Evolutionary conservation across 352 stramenopile genomes (phyloP).

Genomic region (Phytopythium delawarense): DNA sequence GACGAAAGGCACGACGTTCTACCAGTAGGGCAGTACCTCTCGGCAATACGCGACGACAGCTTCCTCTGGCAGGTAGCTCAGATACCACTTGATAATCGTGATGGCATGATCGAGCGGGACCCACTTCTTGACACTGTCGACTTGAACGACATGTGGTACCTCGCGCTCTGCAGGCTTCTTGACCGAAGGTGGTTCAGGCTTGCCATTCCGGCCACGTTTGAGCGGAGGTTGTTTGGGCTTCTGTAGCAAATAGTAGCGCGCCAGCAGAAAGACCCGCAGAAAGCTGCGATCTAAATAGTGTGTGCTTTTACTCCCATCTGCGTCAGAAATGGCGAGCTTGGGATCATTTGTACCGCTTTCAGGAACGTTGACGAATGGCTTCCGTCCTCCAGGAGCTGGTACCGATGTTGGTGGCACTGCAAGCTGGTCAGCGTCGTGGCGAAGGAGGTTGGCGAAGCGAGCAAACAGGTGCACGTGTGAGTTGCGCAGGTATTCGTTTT

Average conservation of each 20-base stretch:
- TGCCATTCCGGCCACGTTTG: conserved; percentile 8
- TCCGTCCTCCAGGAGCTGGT: background rate
- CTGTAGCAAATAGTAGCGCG: conserved; percentile 37
- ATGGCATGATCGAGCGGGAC: conserved; percentile 64
- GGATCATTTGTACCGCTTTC: background rate
- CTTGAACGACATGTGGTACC: conserved; percentile 40
- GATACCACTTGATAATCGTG: conserved; percentile 53
- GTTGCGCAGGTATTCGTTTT: conserved; percentile 39
- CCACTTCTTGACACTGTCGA: conserved; percentile 51
- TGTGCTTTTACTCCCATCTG: background rate
- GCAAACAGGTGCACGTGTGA: conserved; percentile 66
- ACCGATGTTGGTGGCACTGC: background rate
- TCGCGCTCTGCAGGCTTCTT: conserved; percentile 3
- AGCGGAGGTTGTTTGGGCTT: conserved; percentile 14
- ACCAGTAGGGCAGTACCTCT: conserved; percentile 23
- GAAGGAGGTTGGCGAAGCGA: conserved; percentile 50
- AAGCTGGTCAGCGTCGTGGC: conserved; percentile 3
- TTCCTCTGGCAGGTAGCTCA: conserved; percentile 57
- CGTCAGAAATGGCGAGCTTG: background rate
- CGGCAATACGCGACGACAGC: conserved; percentile 49
- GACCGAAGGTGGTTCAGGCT: background rate
- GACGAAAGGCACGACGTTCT: background rate
- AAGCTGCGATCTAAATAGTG: conserved; percentile 54
- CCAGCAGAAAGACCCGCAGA: conserved; percentile 61
- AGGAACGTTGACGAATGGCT: background rate